Conservation (phyloP, 805 yeast genomes). For the Metschnikowia anglica region DNA sequence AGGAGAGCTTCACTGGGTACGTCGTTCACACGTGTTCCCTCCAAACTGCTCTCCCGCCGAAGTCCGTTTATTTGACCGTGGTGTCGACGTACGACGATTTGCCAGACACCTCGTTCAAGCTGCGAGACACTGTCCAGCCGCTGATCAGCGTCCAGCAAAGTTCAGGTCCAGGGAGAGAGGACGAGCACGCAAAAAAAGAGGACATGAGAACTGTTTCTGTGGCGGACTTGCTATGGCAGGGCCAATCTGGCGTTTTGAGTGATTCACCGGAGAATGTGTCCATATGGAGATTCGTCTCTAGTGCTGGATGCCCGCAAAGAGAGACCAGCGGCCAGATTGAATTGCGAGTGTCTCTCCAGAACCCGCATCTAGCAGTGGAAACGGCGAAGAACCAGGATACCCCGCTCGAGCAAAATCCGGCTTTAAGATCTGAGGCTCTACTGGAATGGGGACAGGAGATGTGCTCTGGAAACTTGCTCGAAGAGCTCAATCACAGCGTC, state of each 20-base stretch:
- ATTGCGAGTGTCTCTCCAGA: slow-evolving; percentile 6
- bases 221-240: slow-evolving; percentile 8
- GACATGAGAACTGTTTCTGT: background rate
- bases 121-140: background rate
- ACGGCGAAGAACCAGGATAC: too few species aligned
- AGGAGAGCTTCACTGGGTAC: slow-evolving; percentile 32
- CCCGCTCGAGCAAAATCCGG: background rate
- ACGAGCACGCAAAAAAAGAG: background rate
- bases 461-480: slow-evolving; percentile 10
- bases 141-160: background rate
- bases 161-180: background rate
- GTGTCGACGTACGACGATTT: background rate
- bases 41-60: slow-evolving; percentile 3
- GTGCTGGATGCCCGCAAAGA: slow-evolving; percentile 15
- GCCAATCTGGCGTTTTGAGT: slow-evolving; percentile 2
- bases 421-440: background rate
- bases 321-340: slow-evolving; percentile 9
- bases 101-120: background rate
- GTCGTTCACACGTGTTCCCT: slow-evolving; percentile 20
- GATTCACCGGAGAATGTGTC: slow-evolving; percentile 4
- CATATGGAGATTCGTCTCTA: slow-evolving; percentile 32
- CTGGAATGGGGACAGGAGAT: background rate
- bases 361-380: slow-evolving; percentile 2
- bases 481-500: slow-evolving; percentile 12
- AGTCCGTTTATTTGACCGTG: slow-evolving; percentile 8